Percentiles rank a stretch among this genome's conserved stretches.
phyloP scores from a whole-genome alignment of 768 basidiomycete genomes.

The Coprinopsis strossmayeri region DNA sequence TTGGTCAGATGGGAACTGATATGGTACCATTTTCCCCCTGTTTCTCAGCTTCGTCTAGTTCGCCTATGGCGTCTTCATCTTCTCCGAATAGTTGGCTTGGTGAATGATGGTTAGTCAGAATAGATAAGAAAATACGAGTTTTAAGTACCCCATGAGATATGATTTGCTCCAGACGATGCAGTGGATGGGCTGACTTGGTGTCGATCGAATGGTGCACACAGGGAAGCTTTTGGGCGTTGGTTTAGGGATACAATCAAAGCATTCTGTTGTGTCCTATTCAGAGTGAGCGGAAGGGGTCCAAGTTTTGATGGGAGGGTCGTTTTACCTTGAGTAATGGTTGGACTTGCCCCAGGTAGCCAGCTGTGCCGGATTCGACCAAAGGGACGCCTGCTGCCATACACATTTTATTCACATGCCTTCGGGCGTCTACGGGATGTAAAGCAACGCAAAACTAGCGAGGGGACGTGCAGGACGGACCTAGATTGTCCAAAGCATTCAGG shows the following conservation, averaged over 20 bases:
- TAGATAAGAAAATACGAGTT: conserved; percentile 21
- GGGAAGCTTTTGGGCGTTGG: conserved; percentile 92
- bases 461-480: conserved; percentile 64
- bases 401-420: conserved; percentile 95
- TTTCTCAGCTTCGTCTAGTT: conserved; percentile 88
- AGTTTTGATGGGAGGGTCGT: not conserved
- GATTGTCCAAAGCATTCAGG: conserved; percentile 92
- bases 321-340: conserved; percentile 86
- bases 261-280: conserved; percentile 77
- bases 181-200: conserved; percentile 95
- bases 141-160: conserved; percentile 88
- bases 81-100: conserved; percentile 92
- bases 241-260: conserved; percentile 95
- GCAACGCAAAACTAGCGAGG: not conserved
- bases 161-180: conserved; percentile 99
- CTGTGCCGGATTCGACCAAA: conserved; percentile 93
- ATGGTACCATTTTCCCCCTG: conserved; percentile 85
- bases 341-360: conserved; percentile 95
- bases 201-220: conserved; percentile 96
- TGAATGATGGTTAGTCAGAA: conserved; percentile 6
- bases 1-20: not conserved
- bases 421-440: conserved; percentile 55
- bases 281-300: not conserved
- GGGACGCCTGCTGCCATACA: conserved; percentile 91
- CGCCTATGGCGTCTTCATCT: conserved; percentile 74